These are phyloP conservation scores for Sequoiadendron giganteum DNA, from an alignment of 75 land plant species.

Conservation along the genomic window DNA sequence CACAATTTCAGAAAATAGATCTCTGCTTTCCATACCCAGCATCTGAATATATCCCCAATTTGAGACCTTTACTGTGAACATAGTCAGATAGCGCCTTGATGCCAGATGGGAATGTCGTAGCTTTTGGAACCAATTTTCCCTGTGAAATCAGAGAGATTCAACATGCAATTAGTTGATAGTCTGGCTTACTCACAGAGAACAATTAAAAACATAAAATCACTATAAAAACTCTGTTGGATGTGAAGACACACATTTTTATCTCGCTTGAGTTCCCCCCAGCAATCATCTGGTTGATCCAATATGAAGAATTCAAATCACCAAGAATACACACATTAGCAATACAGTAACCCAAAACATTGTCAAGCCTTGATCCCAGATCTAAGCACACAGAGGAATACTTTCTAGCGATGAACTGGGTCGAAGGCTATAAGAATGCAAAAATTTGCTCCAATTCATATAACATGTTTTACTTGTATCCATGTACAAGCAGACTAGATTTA, in stretches of 20 bases:
- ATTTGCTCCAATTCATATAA: background rate
- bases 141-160: slow-evolving; percentile 6
- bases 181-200: background rate
- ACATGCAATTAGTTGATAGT: background rate
- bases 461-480: background rate
- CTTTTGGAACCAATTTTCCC: slow-evolving; percentile 34
- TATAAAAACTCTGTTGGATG: background rate
- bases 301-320: background rate
- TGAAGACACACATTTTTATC: slow-evolving; percentile 28
- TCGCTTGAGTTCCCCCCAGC: slow-evolving; percentile 47
- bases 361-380: background rate
- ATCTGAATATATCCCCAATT: slow-evolving; percentile 59
- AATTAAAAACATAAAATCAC: background rate
- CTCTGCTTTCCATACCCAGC: slow-evolving; percentile 37
- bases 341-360: background rate
- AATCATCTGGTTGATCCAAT: slow-evolving; percentile 38
- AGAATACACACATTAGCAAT: background rate
- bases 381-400: background rate
- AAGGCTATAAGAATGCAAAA: background rate
- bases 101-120: slow-evolving; percentile 52
- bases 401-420: background rate
- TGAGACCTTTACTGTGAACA: slow-evolving; percentile 56
- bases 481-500: slow-evolving; percentile 1
- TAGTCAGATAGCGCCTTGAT: slow-evolving; percentile 60
- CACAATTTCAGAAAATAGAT: background rate